Evolutionary conservation across 176 grass and related monocot species (phyloP).

Genomic region (Musa acuminata): DNA sequence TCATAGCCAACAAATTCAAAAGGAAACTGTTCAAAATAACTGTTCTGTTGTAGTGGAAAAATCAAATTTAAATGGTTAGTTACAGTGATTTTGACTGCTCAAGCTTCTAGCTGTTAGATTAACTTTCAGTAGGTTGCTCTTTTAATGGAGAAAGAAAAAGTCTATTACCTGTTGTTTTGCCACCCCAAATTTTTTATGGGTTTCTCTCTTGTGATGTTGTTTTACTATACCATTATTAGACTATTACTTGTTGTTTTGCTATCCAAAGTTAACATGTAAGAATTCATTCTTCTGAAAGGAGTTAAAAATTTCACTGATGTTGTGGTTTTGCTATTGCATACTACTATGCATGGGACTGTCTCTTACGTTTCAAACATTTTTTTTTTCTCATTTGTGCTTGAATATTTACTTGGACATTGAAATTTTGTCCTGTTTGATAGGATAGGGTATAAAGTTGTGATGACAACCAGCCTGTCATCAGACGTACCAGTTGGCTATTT

Average conservation of each 20-base stretch:
- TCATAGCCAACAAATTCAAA: no score
- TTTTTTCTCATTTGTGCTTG: neutral
- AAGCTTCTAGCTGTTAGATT: no score
- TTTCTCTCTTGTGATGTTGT: neutral
- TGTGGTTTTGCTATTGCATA: neutral
- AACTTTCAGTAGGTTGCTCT: neutral
- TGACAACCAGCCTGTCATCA: constrained; percentile 91
- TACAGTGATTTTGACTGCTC: no score
- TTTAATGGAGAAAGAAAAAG: neutral
- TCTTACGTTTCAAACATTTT: neutral
- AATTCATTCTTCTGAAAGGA: no score
- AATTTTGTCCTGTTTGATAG: constrained; percentile 24
- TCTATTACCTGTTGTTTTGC: neutral
- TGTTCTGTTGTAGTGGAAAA: no score
- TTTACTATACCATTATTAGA: neutral
- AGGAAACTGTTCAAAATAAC: no score
- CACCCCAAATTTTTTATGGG: neutral
- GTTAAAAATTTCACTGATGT: no score
- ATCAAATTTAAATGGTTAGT: no score
- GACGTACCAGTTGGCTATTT: constrained; percentile 98
- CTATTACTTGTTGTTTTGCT: neutral
- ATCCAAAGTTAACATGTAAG: no score
- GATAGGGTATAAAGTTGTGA: constrained; percentile 82
- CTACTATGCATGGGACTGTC: neutral
- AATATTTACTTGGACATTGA: neutral